phyloP scores from a whole-genome alignment of 2,329 filamentous ascomycete genomes.

The Calcarisporium arbuscula region DNA sequence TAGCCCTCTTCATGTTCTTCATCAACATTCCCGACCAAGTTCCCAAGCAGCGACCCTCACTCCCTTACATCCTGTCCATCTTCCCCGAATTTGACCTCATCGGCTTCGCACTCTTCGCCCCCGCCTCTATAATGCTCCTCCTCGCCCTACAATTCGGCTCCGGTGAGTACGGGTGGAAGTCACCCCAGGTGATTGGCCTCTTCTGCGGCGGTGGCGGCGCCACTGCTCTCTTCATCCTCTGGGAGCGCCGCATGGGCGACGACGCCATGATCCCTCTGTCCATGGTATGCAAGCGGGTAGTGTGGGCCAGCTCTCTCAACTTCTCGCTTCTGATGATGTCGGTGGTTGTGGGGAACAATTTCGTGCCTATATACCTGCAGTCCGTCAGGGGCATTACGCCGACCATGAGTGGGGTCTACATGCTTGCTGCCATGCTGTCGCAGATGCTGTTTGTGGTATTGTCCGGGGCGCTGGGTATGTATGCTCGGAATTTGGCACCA shows the following conservation, averaged over 20 bases:
- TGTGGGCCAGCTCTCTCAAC: conserved; percentile 8
- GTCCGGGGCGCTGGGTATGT: not conserved
- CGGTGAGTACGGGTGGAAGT: conserved; percentile 27
- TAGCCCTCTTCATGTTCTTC: conserved; percentile 24
- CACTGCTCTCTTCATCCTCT: conserved; percentile 20
- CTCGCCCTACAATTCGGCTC: conserved; percentile 41
- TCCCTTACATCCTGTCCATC: conserved; percentile 25
- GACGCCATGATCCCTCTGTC: conserved; percentile 27
- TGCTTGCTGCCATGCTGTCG: conserved; percentile 8
- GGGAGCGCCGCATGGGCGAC: conserved; percentile 30
- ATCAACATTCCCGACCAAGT: conserved; percentile 30
- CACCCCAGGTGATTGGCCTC: conserved; percentile 29
- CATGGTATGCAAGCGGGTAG: conserved; percentile 8
- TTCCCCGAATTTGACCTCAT: conserved; percentile 29
- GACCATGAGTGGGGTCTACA: conserved; percentile 15
- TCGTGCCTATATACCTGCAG: conserved; percentile 18
- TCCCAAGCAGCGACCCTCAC: conserved; percentile 23
- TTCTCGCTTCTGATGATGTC: conserved; percentile 8
- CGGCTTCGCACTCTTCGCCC: conserved; percentile 20
- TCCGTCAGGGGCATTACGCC: conserved; percentile 11
- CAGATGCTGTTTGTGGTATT: conserved; percentile 9
- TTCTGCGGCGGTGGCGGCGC: conserved; percentile 23
- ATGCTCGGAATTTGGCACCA: not conserved
- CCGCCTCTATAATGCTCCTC: conserved; percentile 34
- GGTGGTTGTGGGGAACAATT: conserved; percentile 4